These are phyloP conservation scores for Exserohilum turcica DNA, from an alignment of 2,329 filamentous ascomycete genomes.

Conservation along the genomic window DNA sequence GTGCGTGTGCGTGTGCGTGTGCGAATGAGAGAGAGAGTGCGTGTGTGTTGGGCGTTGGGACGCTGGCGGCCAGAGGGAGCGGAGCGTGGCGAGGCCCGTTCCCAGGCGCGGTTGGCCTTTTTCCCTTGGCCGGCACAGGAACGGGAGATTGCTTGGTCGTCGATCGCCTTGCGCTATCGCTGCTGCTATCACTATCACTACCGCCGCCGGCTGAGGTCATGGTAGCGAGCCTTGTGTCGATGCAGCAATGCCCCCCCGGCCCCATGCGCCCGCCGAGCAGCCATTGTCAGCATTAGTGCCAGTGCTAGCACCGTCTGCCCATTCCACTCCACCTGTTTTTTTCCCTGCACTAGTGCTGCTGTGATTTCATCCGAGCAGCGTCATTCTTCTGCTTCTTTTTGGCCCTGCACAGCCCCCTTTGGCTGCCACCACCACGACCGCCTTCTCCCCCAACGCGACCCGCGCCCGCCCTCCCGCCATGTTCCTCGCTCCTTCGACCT, in stretches of 20 bases:
- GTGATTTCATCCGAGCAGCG: no score
- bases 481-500: constrained; percentile 20
- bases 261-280: no score
- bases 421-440: not conserved
- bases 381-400: not conserved
- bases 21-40: no score
- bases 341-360: no score
- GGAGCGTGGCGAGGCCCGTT: constrained; percentile 6
- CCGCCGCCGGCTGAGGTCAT: constrained; percentile 7
- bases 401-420: not conserved
- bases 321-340: no score
- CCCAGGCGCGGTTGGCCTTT: not conserved
- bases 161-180: not conserved
- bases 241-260: no score
- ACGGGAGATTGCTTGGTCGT: constrained; percentile 20
- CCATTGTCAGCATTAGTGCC: no score
- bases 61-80: not conserved
- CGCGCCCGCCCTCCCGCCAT: constrained; percentile 19
- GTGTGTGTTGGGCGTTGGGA: constrained; percentile 4
- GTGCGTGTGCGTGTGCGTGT: not conserved
- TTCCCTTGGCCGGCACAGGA: no score
- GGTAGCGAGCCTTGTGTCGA: no score
- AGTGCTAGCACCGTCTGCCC: no score
- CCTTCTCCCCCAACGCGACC: not conserved
- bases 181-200: no score